Base-by-base conservation (phyloP, 305 asterid genomes). In the Fraxinus sp. region DNA sequence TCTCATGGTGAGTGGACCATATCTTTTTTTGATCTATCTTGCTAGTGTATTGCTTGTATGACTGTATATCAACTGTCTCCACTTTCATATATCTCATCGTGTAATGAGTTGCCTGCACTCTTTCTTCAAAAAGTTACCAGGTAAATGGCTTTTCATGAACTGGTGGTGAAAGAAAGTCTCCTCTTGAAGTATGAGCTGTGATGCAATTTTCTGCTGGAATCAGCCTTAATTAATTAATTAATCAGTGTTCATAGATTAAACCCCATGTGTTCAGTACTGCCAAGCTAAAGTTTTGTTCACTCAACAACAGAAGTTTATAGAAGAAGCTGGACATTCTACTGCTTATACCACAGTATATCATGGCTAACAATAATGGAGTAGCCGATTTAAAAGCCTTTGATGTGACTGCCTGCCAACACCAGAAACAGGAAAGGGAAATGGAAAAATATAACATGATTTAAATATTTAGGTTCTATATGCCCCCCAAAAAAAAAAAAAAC, bases 1-100 rank as follows among this genome's bases (percentile, higher is more conserved):
- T 89, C 98, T 83, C 99, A 94, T 89, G 99, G 98, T 96, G 90
- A 90, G 98, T 89, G 79, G 82, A 84, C 80, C n/a, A n/a, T n/a
- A n/a, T n/a, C n/a, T 18, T 35, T 77, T 62, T 2, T 49, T 59
- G 7, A 74, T 78, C 64, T 30, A 64, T 26, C 41, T 68, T 1
- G 74, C 39, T 70, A 20, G 75, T 70, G n/a, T 70, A 30, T 30
- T 70, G 41, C 75, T 1, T 70, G 39, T 14, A 7, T 28, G 11
- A 68, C 35, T 33, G 20, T 28, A 26, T 68, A 28, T 68, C 18
- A 13, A 10, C 37, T 28, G 18, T 13, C 74, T 24, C 28, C 35
- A 28, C 37, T 3, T 68, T 68, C 37, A 68, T 68, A 37, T 68
- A 3, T 68, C 33, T 66, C 7, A 66, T 20, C 35, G 8, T 24